phyloP scores from a whole-genome alignment of 2,329 filamentous ascomycete genomes.

The Myriangium duriaei region DNA sequence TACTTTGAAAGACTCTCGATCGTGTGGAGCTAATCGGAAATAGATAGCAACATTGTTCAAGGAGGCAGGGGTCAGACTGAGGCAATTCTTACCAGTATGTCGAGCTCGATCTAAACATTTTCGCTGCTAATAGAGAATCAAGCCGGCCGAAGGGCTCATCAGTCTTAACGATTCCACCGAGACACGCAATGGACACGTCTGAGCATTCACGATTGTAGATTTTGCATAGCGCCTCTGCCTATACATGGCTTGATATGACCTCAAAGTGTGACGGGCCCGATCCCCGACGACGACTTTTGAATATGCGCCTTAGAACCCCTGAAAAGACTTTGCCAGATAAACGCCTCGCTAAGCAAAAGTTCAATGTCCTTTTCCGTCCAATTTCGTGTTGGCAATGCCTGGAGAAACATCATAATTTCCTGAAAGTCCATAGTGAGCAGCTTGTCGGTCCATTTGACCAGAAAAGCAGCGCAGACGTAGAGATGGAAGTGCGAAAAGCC shows the following conservation, averaged over 20 bases:
- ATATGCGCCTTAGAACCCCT: conserved; percentile 89
- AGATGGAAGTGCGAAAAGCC: conserved; percentile 97
- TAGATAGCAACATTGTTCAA: conserved; percentile 67
- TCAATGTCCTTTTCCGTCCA: conserved; percentile 99
- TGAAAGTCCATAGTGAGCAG: conserved; percentile 96
- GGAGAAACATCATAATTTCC: conserved; percentile 98
- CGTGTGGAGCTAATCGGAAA: conserved; percentile 11
- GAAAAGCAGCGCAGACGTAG: conserved; percentile 93
- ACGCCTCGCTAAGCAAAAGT: conserved; percentile 85
- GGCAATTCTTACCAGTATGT: conserved; percentile 78
- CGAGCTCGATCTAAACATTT: not conserved
- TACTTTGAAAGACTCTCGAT: not conserved
- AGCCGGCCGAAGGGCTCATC: conserved; percentile 24
- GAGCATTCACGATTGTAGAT: not conserved
- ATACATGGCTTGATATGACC: not conserved
- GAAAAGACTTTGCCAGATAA: conserved; percentile 97
- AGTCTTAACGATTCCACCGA: conserved; percentile 13
- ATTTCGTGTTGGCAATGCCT: conserved; percentile 77
- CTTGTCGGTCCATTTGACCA: conserved; percentile 96
- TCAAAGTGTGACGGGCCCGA: conserved; percentile 6
- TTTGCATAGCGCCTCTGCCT: not conserved
- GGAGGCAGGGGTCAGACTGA: conserved; percentile 69
- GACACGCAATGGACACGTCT: conserved; percentile 6
- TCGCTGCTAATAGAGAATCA: not conserved
- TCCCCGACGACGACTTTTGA: conserved; percentile 11